These are phyloP conservation scores for Colletotrichum sp. DNA, from an alignment of 2,329 filamentous ascomycete genomes.

Conservation along the genomic window DNA sequence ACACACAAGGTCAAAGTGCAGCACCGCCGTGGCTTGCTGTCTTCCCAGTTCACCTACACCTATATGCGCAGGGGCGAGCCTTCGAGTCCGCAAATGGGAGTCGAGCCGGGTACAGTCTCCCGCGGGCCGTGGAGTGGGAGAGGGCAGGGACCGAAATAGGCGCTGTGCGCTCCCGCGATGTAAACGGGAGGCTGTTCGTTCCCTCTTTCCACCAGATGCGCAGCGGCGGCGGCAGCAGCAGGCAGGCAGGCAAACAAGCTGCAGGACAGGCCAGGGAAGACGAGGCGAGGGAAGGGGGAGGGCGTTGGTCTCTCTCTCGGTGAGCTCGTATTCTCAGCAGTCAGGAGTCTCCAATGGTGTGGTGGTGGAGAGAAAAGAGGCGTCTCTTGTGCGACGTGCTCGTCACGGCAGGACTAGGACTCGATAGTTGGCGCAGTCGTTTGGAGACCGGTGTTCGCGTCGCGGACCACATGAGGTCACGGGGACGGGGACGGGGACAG, in stretches of 20 bases:
- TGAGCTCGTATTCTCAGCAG: slow-evolving; percentile 38
- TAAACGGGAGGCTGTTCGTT: not conserved
- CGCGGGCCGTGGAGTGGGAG: not conserved
- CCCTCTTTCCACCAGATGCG: slow-evolving; percentile 5
- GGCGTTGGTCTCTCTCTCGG: not conserved
- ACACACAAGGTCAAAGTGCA: not conserved
- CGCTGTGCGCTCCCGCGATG: slow-evolving; percentile 8
- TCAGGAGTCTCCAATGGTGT: slow-evolving; percentile 35
- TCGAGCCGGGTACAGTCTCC: not conserved
- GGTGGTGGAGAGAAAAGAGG: slow-evolving; percentile 32
- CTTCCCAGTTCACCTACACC: slow-evolving; percentile 24
- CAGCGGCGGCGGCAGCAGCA: not conserved
- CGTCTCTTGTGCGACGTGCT: slow-evolving; percentile 36
- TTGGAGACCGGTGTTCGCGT: slow-evolving; percentile 21
- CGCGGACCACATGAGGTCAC: slow-evolving; percentile 24
- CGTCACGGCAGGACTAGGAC: slow-evolving; percentile 17
- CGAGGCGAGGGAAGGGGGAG: not conserved
- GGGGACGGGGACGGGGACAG: slow-evolving; percentile 6
- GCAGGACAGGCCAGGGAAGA: not conserved
- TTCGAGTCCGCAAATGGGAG: slow-evolving; percentile 3
- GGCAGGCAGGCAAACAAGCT: not conserved
- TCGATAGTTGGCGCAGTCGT: slow-evolving; percentile 25
- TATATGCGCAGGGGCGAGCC: slow-evolving; percentile 23
- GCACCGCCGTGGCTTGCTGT: not conserved
- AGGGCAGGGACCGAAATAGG: not conserved